Percentiles rank a stretch among this genome's conserved stretches.
These are phyloP conservation scores for Podospora tetraspora DNA, from an alignment of 495 filamentous ascomycete species.

Conservation along the genomic window DNA sequence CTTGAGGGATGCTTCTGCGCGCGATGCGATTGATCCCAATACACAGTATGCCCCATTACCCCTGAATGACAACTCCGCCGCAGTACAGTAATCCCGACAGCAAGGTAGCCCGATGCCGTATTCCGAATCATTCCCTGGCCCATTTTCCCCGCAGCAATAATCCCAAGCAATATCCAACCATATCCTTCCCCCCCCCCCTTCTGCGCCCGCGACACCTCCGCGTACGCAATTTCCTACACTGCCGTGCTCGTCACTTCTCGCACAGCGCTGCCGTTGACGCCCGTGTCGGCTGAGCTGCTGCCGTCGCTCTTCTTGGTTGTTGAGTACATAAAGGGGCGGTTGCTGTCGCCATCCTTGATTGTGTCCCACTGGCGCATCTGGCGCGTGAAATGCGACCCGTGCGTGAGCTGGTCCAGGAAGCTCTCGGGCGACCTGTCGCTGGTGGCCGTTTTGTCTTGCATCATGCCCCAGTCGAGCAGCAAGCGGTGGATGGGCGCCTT, in stretches of 20 bases:
- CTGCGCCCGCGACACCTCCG: background rate
- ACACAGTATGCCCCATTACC: background rate
- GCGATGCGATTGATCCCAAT: background rate
- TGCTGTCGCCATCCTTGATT: background rate
- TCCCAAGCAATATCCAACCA: background rate
- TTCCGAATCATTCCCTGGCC: background rate
- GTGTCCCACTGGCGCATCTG: slow-evolving; percentile 8
- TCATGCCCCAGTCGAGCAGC: slow-evolving; percentile 2
- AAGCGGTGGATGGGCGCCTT: slow-evolving; percentile 5
- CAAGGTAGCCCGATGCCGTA: background rate
- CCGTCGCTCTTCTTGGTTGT: background rate
- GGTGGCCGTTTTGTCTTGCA: background rate
- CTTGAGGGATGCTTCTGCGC: background rate
- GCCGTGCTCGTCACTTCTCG: background rate
- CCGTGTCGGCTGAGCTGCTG: background rate
- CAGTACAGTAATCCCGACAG: background rate
- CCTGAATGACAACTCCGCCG: background rate
- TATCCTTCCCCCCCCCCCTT: background rate
- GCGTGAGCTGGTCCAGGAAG: slow-evolving; percentile 3
- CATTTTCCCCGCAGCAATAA: background rate
- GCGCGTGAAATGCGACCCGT: slow-evolving; percentile 7
- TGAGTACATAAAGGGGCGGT: slow-evolving; percentile 3
- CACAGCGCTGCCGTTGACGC: background rate
- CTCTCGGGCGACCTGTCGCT: slow-evolving; percentile 6
- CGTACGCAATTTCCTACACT: background rate